These are phyloP conservation scores for Fermentozyma sake DNA, from an alignment of 1,139 yeast genomes.

Conservation along the genomic window DNA sequence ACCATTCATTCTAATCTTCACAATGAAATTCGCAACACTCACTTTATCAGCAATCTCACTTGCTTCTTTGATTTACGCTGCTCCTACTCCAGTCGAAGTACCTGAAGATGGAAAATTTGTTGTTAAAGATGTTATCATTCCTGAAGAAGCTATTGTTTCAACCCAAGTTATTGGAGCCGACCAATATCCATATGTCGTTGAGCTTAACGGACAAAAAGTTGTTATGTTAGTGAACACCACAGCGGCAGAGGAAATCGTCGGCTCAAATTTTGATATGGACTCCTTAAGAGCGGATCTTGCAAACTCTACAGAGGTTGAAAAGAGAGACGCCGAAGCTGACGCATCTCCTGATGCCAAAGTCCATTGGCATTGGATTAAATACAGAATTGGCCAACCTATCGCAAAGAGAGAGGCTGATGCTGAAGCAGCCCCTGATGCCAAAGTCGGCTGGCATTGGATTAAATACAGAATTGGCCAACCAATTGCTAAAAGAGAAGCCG, in stretches of 20 bases:
- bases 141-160: slow-evolving; percentile 15
- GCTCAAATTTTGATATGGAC: neutral
- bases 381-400: slow-evolving; percentile 4
- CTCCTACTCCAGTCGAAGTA: slow-evolving; percentile 7
- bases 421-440: too few relatives aligned
- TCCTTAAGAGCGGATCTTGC: slow-evolving; percentile 3
- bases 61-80: slow-evolving; percentile 10
- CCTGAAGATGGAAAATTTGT: slow-evolving; percentile 5
- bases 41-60: slow-evolving; percentile 10
- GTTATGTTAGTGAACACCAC: slow-evolving; percentile 17
- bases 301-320: slow-evolving; percentile 4
- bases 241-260: slow-evolving; percentile 10
- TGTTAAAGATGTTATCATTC: slow-evolving; percentile 8
- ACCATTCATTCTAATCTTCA: too few relatives aligned
- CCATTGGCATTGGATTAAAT: slow-evolving; percentile 3
- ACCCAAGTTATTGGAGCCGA: slow-evolving; percentile 10
- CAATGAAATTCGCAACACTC: slow-evolving; percentile 11
- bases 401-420: slow-evolving; percentile 9
- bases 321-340: slow-evolving; percentile 11
- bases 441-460: slow-evolving; percentile 14
- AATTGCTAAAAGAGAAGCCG: slow-evolving; percentile 11
- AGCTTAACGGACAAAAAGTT: slow-evolving; percentile 12
- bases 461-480: slow-evolving; percentile 4
- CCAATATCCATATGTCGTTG: slow-evolving; percentile 13
- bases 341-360: slow-evolving; percentile 8